These are phyloP conservation scores for Cornus kousa DNA, from an alignment of 148 eudicot species.

Conservation along the genomic window DNA sequence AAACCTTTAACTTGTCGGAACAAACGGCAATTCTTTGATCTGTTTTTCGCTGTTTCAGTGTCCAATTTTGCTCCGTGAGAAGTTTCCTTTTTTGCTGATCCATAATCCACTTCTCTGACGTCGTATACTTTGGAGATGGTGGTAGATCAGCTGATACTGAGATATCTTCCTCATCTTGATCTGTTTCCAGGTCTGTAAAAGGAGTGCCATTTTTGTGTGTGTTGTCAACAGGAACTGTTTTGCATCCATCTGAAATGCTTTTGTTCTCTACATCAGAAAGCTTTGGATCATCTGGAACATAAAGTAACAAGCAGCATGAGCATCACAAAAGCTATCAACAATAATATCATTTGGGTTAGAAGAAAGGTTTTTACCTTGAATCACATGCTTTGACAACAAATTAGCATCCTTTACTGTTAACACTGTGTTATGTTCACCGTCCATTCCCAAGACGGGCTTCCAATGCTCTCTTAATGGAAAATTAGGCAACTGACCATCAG, in stretches of 20 bases:
- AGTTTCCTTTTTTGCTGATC: constrained; percentile 66
- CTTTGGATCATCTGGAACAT: constrained; percentile 30
- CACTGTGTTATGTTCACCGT: constrained; percentile 34
- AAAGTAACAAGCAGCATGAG: constrained; percentile 10
- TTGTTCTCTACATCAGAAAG: constrained; percentile 24
- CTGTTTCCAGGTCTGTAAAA: constrained; percentile 32
- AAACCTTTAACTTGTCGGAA: constrained; percentile 79
- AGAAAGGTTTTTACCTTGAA: constrained; percentile 37
- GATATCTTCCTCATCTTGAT: constrained; percentile 49
- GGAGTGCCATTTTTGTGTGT: constrained; percentile 30
- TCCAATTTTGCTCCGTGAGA: constrained; percentile 57
- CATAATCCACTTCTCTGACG: constrained; percentile 80
- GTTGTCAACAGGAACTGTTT: constrained; percentile 26
- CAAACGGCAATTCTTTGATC: constrained; percentile 60
- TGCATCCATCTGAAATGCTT: constrained; percentile 35
- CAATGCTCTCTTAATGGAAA: constrained; percentile 31
- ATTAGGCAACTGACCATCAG: constrained; percentile 40
- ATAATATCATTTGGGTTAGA: neutral
- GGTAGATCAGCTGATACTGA: constrained; percentile 33
- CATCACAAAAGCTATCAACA: constrained; percentile 17
- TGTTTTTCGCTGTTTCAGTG: constrained; percentile 63
- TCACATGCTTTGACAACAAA: constrained; percentile 26
- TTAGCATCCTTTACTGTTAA: constrained; percentile 41
- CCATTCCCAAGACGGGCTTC: constrained; percentile 47
- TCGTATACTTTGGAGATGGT: constrained; percentile 63